A percentile compares a stretch with the other conserved stretches of the same genome.
Evolutionary conservation across 805 yeast genomes (phyloP).

Genomic region (Zygotorulaspora sp.): DNA sequence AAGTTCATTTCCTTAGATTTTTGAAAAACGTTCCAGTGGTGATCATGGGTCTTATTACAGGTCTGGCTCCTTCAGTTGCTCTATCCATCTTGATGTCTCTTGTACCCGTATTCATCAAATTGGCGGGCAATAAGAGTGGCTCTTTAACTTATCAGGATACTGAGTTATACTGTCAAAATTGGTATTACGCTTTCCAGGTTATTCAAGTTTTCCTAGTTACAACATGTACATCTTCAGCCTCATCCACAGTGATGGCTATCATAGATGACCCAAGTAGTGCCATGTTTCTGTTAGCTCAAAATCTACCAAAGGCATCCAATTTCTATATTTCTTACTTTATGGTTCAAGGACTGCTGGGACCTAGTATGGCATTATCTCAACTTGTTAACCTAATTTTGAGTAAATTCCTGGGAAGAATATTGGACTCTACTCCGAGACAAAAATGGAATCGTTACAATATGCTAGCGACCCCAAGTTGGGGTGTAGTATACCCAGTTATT

Average conservation of each 20-base stretch:
- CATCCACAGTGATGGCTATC: slow-evolving; percentile 69
- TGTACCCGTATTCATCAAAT: slow-evolving; percentile 78
- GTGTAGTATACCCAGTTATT: slow-evolving; percentile 73
- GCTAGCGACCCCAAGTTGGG: slow-evolving; percentile 70
- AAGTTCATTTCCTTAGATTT: slow-evolving; percentile 70
- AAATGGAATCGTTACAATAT: slow-evolving; percentile 75
- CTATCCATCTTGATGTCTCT: slow-evolving; percentile 80
- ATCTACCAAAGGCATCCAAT: slow-evolving; percentile 86
- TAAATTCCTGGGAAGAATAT: slow-evolving; percentile 60
- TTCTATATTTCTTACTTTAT: slow-evolving; percentile 81
- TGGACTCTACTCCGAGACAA: slow-evolving; percentile 88
- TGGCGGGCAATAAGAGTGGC: slow-evolving; percentile 73
- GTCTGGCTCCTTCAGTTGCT: slow-evolving; percentile 77
- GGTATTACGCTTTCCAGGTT: slow-evolving; percentile 88
- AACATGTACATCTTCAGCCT: slow-evolving; percentile 77
- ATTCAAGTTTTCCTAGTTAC: slow-evolving; percentile 83
- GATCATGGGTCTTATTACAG: slow-evolving; percentile 80
- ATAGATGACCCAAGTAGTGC: slow-evolving; percentile 62
- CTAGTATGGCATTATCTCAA: slow-evolving; percentile 75
- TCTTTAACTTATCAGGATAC: slow-evolving; percentile 63
- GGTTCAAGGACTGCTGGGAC: slow-evolving; percentile 72
- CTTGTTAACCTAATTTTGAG: slow-evolving; percentile 67
- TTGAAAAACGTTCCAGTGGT: slow-evolving; percentile 66
- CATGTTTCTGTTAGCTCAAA: slow-evolving; percentile 65
- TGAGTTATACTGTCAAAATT: slow-evolving; percentile 78